phyloP scores from a whole-genome alignment of 352 stramenopile genomes.

The Globisporangium camurandrum region DNA sequence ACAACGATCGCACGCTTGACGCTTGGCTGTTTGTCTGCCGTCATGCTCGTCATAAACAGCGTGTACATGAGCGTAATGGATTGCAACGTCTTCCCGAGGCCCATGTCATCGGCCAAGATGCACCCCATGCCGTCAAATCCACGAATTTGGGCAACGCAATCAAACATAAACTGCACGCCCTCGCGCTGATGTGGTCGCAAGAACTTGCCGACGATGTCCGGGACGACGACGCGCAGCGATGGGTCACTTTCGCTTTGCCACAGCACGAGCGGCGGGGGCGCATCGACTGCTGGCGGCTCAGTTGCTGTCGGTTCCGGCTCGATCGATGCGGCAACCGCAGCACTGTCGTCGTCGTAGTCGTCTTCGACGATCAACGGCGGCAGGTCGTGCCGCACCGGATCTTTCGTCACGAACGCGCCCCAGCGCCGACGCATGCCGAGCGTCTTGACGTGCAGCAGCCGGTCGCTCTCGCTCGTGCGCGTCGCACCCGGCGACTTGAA shows the following conservation, averaged over 20 bases:
- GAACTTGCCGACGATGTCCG: constrained; percentile 91
- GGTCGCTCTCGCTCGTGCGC: constrained; percentile 67
- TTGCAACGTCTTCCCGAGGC: constrained; percentile 82
- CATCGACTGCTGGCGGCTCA: constrained; percentile 18
- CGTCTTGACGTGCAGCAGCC: constrained; percentile 73
- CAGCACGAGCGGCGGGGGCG: constrained; percentile 63
- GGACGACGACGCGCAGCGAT: constrained; percentile 66
- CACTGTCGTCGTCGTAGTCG: constrained; percentile 23
- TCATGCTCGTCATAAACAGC: constrained; percentile 66
- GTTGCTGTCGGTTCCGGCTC: constrained; percentile 18
- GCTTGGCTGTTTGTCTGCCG: constrained; percentile 35
- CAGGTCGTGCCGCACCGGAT: constrained; percentile 58
- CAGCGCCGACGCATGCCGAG: constrained; percentile 73
- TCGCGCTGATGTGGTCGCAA: constrained; percentile 94
- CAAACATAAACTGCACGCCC: constrained; percentile 96
- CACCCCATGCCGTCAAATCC: constrained; percentile 78
- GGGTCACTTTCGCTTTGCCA: constrained; percentile 70
- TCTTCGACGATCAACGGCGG: constrained; percentile 59
- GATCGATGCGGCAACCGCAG: constrained; percentile 12
- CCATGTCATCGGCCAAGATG: constrained; percentile 87
- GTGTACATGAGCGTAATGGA: constrained; percentile 86
- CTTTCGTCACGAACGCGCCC: constrained; percentile 32
- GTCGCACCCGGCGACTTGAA: constrained; percentile 77
- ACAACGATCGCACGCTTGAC: constrained; percentile 74
- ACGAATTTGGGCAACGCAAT: constrained; percentile 85